phyloP scores from a whole-genome alignment of 2,329 filamentous ascomycete species.

The Ophiostoma quercus region DNA sequence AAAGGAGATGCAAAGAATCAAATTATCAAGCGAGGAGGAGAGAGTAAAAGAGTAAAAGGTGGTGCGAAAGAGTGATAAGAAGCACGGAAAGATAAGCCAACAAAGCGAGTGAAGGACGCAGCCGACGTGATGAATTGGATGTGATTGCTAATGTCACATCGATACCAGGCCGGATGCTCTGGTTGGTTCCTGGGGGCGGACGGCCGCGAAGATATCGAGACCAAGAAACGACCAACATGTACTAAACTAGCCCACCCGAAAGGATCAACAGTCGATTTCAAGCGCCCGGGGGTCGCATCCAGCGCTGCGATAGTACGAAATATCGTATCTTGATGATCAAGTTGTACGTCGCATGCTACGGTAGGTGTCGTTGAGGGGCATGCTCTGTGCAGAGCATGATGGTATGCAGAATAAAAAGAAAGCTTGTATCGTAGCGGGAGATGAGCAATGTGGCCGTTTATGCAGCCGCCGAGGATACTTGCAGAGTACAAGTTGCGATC shows the following conservation, averaged over 20 bases:
- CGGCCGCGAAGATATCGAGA: constrained; percentile 4
- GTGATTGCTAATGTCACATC: constrained; percentile 8
- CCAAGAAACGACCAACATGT: not conserved
- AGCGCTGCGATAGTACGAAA: not conserved
- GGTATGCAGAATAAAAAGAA: not conserved
- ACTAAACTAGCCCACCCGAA: not conserved
- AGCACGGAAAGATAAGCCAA: not conserved
- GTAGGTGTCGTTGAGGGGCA: not conserved
- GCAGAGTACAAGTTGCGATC: not conserved
- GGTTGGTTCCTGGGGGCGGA: constrained; percentile 14
- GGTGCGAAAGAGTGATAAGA: not conserved
- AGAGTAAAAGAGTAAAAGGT: not conserved
- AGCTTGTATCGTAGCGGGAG: not conserved
- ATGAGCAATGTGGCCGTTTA: constrained; percentile 12
- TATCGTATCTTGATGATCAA: not conserved
- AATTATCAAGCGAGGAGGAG: not conserved
- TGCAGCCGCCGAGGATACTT: not conserved
- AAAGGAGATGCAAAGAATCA: not conserved
- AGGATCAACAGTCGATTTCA: not conserved
- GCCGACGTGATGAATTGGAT: not conserved
- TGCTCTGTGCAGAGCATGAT: not conserved
- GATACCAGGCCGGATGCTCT: constrained; percentile 14
- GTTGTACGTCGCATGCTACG: not conserved
- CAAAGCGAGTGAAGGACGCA: not conserved
- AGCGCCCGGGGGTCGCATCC: not conserved